Conservation (phyloP, 805 yeast species). For the Starmerella sirachaensis region DNA sequence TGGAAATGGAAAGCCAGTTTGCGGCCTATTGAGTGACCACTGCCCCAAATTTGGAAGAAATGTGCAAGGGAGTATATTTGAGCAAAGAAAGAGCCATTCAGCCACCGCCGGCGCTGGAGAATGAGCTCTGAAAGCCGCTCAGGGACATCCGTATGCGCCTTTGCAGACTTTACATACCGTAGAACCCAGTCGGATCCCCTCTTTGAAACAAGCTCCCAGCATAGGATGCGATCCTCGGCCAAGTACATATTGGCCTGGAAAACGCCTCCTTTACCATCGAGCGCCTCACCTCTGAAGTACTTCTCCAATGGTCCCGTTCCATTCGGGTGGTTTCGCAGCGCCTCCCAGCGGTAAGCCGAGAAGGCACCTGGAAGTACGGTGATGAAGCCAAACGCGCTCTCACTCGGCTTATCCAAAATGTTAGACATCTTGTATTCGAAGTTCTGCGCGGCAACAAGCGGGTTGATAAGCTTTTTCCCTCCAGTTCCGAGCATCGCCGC, state of each 20-base stretch:
- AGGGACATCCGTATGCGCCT: slow-evolving; percentile 94
- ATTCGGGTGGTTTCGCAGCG: slow-evolving; percentile 50
- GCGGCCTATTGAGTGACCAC: slow-evolving; percentile 55
- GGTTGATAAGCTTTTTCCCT: slow-evolving; percentile 51
- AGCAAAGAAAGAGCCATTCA: slow-evolving; percentile 93
- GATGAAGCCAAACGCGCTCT: slow-evolving; percentile 86
- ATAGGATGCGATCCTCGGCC: slow-evolving; percentile 91
- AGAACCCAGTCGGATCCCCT: slow-evolving; percentile 59
- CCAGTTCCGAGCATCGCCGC: slow-evolving; percentile 66
- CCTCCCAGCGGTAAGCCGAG: slow-evolving; percentile 81
- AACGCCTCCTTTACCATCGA: slow-evolving; percentile 62
- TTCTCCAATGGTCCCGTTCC: slow-evolving; percentile 81
- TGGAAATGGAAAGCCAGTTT: slow-evolving; percentile 66
- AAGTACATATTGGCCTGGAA: slow-evolving; percentile 93
- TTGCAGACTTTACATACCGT: slow-evolving; percentile 74
- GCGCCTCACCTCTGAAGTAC: slow-evolving; percentile 83
- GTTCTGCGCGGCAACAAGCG: slow-evolving; percentile 90
- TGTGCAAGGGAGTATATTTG: slow-evolving; percentile 78
- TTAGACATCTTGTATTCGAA: slow-evolving; percentile 95
- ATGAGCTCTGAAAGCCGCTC: slow-evolving; percentile 75
- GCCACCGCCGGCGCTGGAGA: slow-evolving; percentile 90
- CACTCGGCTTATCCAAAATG: slow-evolving; percentile 90
- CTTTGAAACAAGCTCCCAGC: slow-evolving; percentile 93
- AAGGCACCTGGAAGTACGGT: slow-evolving; percentile 95
- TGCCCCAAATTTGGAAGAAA: slow-evolving; percentile 61